Evolutionary conservation across 768 basidiomycete species (phyloP).

Genomic region (Gymnopilus junonius): DNA sequence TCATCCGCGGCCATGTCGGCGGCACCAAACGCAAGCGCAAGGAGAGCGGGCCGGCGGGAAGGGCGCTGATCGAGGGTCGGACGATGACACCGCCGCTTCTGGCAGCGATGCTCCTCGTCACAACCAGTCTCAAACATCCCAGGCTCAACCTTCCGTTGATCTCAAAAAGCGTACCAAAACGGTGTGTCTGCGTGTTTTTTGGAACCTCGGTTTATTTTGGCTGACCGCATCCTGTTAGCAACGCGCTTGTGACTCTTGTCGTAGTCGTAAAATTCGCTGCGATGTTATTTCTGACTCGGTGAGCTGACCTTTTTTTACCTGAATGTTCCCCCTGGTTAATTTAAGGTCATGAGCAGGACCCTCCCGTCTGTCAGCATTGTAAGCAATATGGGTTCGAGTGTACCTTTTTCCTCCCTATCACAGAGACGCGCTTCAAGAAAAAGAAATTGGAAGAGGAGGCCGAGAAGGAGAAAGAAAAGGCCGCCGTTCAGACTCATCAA

Average conservation of each 20-base stretch:
- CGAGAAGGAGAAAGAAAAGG: slow-evolving; percentile 41
- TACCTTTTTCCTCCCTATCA: slow-evolving; percentile 97
- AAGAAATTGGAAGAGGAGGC: slow-evolving; percentile 82
- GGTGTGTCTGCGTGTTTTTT: slow-evolving; percentile 37
- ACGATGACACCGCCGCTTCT: slow-evolving; percentile 56
- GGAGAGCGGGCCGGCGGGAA: slow-evolving; percentile 38
- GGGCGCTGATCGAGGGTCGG: slow-evolving; percentile 54
- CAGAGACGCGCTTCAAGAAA: slow-evolving; percentile 99
- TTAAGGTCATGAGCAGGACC: slow-evolving; percentile 45
- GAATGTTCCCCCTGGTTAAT: slow-evolving; percentile 6
- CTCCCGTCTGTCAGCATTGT: slow-evolving; percentile 91
- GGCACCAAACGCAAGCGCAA: slow-evolving; percentile 58
- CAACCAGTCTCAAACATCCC: slow-evolving; percentile 29
- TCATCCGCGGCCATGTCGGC: slow-evolving; percentile 33
- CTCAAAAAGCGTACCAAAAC: slow-evolving; percentile 91
- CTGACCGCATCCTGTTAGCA: slow-evolving; percentile 34
- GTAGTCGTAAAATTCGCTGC: slow-evolving; percentile 92
- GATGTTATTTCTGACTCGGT: slow-evolving; percentile 78
- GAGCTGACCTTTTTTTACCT: slow-evolving; percentile 8
- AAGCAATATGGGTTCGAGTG: slow-evolving; percentile 93
- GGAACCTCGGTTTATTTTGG: slow-evolving; percentile 1
- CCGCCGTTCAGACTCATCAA: slow-evolving; percentile 31
- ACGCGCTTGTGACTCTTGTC: slow-evolving; percentile 91
- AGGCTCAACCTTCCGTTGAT: slow-evolving; percentile 47
- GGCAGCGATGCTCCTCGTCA: slow-evolving; percentile 48